Conservation (phyloP, 2,329 filamentous ascomycete genomes). For the Colletotrichum cuscutae region DNA sequence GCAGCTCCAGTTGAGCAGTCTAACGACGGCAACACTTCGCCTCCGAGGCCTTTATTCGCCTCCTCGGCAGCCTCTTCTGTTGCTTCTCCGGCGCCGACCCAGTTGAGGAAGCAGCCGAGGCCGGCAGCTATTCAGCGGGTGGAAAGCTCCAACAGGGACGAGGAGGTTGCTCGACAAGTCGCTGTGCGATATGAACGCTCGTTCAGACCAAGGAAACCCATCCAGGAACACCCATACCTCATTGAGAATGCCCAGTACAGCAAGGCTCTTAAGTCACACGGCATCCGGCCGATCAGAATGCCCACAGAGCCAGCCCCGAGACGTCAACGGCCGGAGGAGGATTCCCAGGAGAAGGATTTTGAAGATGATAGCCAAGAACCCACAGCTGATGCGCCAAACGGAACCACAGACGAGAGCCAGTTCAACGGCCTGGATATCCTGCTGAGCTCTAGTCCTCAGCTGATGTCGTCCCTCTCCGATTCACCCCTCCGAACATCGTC, state of each 20-base stretch:
- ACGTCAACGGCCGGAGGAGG: constrained; percentile 47
- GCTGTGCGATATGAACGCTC: constrained; percentile 55
- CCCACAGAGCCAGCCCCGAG: constrained; percentile 43
- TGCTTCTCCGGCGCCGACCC: not conserved
- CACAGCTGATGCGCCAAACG: constrained; percentile 38
- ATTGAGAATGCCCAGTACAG: constrained; percentile 67
- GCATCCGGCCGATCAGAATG: constrained; percentile 62
- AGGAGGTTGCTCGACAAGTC: constrained; percentile 34
- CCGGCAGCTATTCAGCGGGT: not conserved
- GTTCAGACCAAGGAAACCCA: constrained; percentile 68
- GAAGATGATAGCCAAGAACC: constrained; percentile 61
- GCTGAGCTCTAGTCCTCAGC: not conserved
- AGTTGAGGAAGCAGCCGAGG: not conserved
- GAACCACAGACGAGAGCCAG: constrained; percentile 50
- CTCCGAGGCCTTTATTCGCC: not conserved
- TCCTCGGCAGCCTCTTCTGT: not conserved
- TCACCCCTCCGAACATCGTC: constrained; percentile 27
- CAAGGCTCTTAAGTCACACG: constrained; percentile 62
- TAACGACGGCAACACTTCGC: not conserved
- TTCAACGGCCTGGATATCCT: not conserved
- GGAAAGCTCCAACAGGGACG: not conserved
- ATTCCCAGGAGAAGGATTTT: constrained; percentile 62
- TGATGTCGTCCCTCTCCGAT: constrained; percentile 9
- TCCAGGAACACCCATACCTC: constrained; percentile 69
- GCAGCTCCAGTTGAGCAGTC: not conserved